Conservation (phyloP, 108 stramenopile species). For the Hondaea fermentalgiana region DNA sequence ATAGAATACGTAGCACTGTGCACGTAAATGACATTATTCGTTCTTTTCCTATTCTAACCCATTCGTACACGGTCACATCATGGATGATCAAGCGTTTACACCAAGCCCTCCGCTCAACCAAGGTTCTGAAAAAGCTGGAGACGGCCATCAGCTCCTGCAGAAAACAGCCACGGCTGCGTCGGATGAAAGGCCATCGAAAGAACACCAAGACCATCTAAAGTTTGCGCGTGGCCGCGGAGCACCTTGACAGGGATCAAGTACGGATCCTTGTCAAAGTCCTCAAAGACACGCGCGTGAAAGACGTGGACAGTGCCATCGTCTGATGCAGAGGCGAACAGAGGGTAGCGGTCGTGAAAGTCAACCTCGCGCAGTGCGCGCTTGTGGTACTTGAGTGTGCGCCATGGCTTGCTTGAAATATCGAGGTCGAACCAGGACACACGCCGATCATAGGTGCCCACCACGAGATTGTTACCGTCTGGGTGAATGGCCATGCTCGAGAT, state of each 20-base stretch:
- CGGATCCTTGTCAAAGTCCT: conserved; percentile 85
- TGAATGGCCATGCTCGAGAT: conserved; percentile 92
- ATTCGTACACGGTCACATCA: too few species aligned
- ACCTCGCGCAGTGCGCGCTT: conserved; percentile 74
- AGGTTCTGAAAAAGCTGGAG: conserved; percentile 91
- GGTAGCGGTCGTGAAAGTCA: conserved; percentile 71
- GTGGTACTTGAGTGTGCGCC: conserved; percentile 89
- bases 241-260: conserved; percentile 96
- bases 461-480: conserved; percentile 83
- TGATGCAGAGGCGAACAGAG: conserved; percentile 90
- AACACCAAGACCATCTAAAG: conserved; percentile 71
- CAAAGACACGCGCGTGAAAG: conserved; percentile 95
- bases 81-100: too few species aligned
- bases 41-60: too few species aligned
- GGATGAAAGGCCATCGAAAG: conserved; percentile 81
- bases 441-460: conserved; percentile 86
- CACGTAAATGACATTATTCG: too few species aligned
- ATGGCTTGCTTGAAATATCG: conserved; percentile 81
- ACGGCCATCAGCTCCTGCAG: conserved; percentile 83
- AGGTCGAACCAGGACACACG: conserved; percentile 95
- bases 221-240: conserved; percentile 68
- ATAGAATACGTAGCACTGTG: too few species aligned
- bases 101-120: neutral
- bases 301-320: conserved; percentile 96
- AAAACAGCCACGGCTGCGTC: conserved; percentile 97